Evolutionary conservation across 805 yeast species (phyloP).

Genomic region (Saccharomycopsis fermentans): DNA sequence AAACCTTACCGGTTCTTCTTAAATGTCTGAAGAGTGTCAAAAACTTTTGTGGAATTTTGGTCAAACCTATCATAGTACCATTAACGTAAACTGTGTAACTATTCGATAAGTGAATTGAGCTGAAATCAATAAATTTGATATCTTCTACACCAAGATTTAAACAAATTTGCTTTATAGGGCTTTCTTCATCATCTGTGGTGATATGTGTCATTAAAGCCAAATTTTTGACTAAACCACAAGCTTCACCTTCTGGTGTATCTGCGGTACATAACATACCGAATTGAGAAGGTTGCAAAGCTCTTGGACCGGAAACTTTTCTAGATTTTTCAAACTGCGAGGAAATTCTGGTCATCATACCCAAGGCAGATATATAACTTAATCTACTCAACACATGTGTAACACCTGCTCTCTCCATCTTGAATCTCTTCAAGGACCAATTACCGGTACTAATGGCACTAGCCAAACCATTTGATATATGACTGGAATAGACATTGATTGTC

Average conservation of each 20-base stretch:
- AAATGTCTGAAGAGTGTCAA: constrained; percentile 67
- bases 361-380: constrained; percentile 83
- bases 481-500: constrained; percentile 82
- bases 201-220: constrained; percentile 97
- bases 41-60: constrained; percentile 77
- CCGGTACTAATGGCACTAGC: constrained; percentile 97
- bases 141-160: constrained; percentile 84
- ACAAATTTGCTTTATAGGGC: constrained; percentile 70
- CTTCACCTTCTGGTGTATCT: constrained; percentile 99
- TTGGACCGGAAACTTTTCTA: constrained; percentile 95
- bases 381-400: constrained; percentile 94
- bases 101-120: constrained; percentile 65
- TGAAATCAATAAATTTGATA: constrained; percentile 69
- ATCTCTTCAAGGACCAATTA: constrained; percentile 96
- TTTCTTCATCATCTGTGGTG: constrained; percentile 96
- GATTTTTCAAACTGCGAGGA: constrained; percentile 98
- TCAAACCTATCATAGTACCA: constrained; percentile 90
- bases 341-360: constrained; percentile 99
- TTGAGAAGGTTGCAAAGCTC: constrained; percentile 98
- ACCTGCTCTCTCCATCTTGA: constrained; percentile 99
- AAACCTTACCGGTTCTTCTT: constrained; percentile 75
- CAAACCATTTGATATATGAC: constrained; percentile 87
- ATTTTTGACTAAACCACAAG: constrained; percentile 96
- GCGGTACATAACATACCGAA: constrained; percentile 98
- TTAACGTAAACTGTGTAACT: constrained; percentile 81